Conservation (phyloP, 345 rosid genomes). For the Aegle marmelos region DNA sequence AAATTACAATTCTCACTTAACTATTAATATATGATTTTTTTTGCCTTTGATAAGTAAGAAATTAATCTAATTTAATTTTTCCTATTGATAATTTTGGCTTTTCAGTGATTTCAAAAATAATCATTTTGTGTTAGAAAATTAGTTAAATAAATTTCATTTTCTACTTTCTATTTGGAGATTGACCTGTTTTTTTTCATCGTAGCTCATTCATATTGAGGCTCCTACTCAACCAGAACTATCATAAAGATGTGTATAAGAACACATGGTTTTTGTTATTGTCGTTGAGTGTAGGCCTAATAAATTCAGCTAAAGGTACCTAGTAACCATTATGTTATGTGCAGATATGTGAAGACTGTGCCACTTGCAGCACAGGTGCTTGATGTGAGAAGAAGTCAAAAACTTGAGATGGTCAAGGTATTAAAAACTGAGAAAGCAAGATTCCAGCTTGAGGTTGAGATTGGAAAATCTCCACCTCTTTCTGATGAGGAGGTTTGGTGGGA, state of each 20-base stretch:
- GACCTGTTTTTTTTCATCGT: not conserved
- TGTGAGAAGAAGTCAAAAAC: conserved; percentile 79
- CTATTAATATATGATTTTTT: not conserved
- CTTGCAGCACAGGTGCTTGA: conserved; percentile 87
- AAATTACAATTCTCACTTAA: not conserved
- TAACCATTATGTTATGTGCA: conserved; percentile 20
- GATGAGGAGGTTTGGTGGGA: conserved; percentile 94
- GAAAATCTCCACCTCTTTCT: conserved; percentile 92
- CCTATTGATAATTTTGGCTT: not conserved
- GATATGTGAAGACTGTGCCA: conserved; percentile 92
- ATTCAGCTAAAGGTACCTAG: not conserved
- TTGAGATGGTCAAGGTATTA: conserved; percentile 78
- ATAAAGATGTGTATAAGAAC: not conserved
- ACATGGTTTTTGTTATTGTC: no score
- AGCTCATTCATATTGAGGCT: not conserved
- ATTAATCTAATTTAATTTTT: not conserved
- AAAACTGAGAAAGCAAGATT: conserved; percentile 71
- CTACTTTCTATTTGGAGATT: not conserved
- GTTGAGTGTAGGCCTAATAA: not conserved
- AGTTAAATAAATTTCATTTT: not conserved
- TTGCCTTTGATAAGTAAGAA: not conserved
- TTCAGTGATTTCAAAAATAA: not conserved
- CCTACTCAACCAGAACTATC: not conserved
- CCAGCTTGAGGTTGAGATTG: conserved; percentile 85
- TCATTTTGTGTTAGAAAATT: not conserved